Base-by-base conservation (phyloP, 2,329 filamentous ascomycete species). In the Tolypocladium tropicale region DNA sequence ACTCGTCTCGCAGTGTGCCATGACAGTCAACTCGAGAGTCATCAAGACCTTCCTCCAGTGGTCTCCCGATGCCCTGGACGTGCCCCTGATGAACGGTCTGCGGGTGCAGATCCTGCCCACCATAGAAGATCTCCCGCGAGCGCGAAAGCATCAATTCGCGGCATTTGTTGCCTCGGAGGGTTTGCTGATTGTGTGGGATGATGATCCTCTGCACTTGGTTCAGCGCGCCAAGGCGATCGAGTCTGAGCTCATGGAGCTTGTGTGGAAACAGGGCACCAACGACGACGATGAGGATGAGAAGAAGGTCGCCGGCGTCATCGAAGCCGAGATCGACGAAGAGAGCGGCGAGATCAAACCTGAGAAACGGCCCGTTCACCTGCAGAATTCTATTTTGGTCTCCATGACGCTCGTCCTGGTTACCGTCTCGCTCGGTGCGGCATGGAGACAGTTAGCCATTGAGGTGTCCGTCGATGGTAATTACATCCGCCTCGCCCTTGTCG, bases 151-250 rank as follows among this genome's bases (percentile, higher is more conserved):
- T 67, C 89, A 93, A 67, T 91, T 88, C 61, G 89, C 88, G 14
- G 89, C 89, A 9, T 92, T 93, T 67, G 78, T 93, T 46, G 84
- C 86, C 2, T 82, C 81, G 0, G 84, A 89, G 59, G 82, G 82
- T 5, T 74, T 92, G 6, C 74, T 94, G 1, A 75, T 93, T 1
- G 88, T 93, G 1, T 94, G 89, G 89, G 89, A 93, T 61, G 89
- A 93, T 61, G 87, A 92, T 56, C 82, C 88, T 0, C 76, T 86
- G 56, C 83, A 90, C 64, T 74, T 93, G 10, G 76, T 91, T 6
- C 73, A 81, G 55, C 78, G 88, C 55, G 89, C 87, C 49, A 84
- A 85, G 65, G 78, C 78, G 36, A 90, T 93, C 58, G 87, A 93
- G 69, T 80, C 81, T 3, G 86, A 90, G 67, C 75, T 93, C 48